Evolutionary conservation across 108 stramenopile genomes (phyloP).

Genomic region (Bacterosira constricta): DNA sequence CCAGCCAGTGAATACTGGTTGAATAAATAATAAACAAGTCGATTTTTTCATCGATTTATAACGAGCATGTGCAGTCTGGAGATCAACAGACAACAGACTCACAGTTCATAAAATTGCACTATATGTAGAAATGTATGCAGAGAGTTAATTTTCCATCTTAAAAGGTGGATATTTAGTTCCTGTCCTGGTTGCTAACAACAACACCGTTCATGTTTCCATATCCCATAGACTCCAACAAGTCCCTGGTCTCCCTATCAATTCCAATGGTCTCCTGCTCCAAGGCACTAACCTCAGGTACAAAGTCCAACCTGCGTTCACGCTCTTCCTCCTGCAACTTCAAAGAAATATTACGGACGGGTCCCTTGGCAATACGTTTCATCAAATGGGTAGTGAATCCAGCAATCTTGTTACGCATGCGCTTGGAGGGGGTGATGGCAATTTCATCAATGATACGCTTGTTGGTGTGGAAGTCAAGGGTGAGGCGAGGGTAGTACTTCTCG

Average conservation of each 20-base stretch:
- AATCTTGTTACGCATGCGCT: slow-evolving; percentile 99
- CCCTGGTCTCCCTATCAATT: slow-evolving; percentile 97
- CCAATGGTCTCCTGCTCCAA: slow-evolving; percentile 94
- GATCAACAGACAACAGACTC: too few species aligned
- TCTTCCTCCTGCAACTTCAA: slow-evolving; percentile 99
- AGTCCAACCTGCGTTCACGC: slow-evolving; percentile 99
- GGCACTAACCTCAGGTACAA: slow-evolving; percentile 99
- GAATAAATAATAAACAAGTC: too few species aligned
- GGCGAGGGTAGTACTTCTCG: slow-evolving; percentile 99
- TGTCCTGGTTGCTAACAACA: slow-evolving; percentile 62
- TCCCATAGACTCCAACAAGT: slow-evolving; percentile 94
- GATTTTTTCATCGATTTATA: too few species aligned
- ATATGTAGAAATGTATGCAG: too few species aligned
- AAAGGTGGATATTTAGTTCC: slow-evolving; percentile 33
- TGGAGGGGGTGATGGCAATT: slow-evolving; percentile 97
- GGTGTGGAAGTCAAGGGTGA: slow-evolving; percentile 99
- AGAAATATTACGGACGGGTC: slow-evolving; percentile 98
- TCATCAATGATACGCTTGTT: slow-evolving; percentile 99
- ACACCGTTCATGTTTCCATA: slow-evolving; percentile 82
- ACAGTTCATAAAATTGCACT: too few species aligned
- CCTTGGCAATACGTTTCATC: slow-evolving; percentile 99
- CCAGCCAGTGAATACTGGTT: too few species aligned
- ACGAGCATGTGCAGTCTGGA: too few species aligned
- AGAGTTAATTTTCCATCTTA: too few species aligned
- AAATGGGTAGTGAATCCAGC: slow-evolving; percentile 99